Conservation (phyloP, 148 eudicot species). For the Simmondsia chinensis region DNA sequence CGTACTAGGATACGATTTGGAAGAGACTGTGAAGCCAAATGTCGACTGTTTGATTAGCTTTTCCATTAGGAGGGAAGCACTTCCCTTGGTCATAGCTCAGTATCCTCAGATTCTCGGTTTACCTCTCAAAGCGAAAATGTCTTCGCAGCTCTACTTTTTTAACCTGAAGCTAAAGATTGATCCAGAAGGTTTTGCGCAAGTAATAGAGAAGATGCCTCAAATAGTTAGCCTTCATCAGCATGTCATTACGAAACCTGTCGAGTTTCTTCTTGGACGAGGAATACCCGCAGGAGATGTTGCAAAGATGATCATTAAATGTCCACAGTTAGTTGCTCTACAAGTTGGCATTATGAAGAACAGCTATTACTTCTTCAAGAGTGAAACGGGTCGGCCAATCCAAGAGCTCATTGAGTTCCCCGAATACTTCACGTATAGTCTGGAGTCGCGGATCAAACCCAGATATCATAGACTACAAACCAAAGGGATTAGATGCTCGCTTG, state of each 20-base stretch:
- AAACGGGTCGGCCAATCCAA: conserved; percentile 75
- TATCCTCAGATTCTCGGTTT: conserved; percentile 82
- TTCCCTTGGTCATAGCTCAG: conserved; percentile 69
- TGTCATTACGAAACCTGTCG: conserved; percentile 74
- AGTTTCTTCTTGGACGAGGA: conserved; percentile 60
- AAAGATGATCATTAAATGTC: conserved; percentile 78
- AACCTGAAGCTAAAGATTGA: conserved; percentile 86
- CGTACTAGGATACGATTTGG: conserved; percentile 70
- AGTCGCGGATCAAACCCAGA: conserved; percentile 82
- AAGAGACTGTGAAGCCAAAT: conserved; percentile 76
- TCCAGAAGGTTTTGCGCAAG: conserved; percentile 75
- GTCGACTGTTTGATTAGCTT: conserved; percentile 83
- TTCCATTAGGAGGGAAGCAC: conserved; percentile 49
- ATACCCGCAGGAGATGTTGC: conserved; percentile 54
- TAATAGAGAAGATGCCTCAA: conserved; percentile 85
- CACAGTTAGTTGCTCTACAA: conserved; percentile 62
- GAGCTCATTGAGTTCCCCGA: conserved; percentile 94
- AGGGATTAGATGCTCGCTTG: conserved; percentile 66
- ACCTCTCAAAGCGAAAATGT: conserved; percentile 84
- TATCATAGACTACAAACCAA: conserved; percentile 55
- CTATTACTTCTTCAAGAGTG: conserved; percentile 86
- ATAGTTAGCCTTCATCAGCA: conserved; percentile 72
- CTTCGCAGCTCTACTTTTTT: conserved; percentile 80
- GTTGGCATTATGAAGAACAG: conserved; percentile 85
- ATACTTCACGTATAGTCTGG: conserved; percentile 88